Conservation (phyloP, 768 basidiomycete genomes). For the Roridomyces roridus region DNA sequence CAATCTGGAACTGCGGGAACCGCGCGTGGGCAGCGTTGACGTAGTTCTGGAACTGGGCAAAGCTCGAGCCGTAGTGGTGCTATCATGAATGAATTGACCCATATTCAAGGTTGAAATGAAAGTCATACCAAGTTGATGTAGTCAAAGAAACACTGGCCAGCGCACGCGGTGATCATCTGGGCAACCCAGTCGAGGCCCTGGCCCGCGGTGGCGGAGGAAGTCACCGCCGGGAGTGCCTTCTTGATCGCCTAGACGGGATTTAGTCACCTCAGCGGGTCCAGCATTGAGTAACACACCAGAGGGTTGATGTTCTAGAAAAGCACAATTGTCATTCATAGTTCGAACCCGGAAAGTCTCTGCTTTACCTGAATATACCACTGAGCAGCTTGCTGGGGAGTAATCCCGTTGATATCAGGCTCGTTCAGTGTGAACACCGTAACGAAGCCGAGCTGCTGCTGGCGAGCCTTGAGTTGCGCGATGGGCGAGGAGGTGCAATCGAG, state of each 20-base stretch:
- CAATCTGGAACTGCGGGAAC: slow-evolving; percentile 34
- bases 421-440: slow-evolving; percentile 33
- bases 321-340: too few relatives aligned
- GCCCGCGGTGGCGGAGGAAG: slow-evolving; percentile 35
- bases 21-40: slow-evolving; percentile 31
- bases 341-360: too few relatives aligned
- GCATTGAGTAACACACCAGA: slow-evolving; percentile 33
- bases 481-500: slow-evolving; percentile 44
- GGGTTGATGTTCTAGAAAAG: slow-evolving; percentile 45
- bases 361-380: slow-evolving; percentile 43
- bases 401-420: slow-evolving; percentile 40
- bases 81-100: too few relatives aligned
- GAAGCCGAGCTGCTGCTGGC: slow-evolving; percentile 32
- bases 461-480: slow-evolving; percentile 35
- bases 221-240: slow-evolving; percentile 42
- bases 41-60: slow-evolving; percentile 34
- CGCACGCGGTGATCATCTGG: slow-evolving; percentile 39
- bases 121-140: slow-evolving; percentile 37
- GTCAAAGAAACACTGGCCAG: slow-evolving; percentile 36
- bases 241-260: slow-evolving; percentile 36
- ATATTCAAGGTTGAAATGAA: background rate
- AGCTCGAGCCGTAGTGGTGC: slow-evolving; percentile 24
- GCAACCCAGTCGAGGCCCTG: slow-evolving; percentile 41
- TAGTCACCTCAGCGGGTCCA: too few relatives aligned
- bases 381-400: slow-evolving; percentile 35